Evolutionary conservation across 306 rosid species (phyloP), one percentile per base, ranked within the genome.

Genomic region (Prunus padus): DNA sequence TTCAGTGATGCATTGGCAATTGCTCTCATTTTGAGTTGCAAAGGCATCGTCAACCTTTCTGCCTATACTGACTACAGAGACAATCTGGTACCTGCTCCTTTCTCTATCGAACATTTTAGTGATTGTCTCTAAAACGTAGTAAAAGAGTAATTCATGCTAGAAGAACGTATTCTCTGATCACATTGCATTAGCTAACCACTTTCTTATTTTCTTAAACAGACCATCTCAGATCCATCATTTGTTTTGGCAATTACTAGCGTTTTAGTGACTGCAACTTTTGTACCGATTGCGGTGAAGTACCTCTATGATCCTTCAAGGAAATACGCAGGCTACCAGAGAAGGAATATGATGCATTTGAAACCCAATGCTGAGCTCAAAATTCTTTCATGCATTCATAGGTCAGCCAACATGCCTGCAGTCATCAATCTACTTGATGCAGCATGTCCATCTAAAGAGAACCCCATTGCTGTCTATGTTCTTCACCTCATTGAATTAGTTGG

Each of bases 401-500:
- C 52, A 8, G 69, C 64, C 61, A 81, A 87, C 30, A 67, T 89
- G 28, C 23, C 84, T 5, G 69, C 83, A 1, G 54, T 79, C 45
- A 77, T 59, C 37, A 76, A 85, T 25, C 49, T 83, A 45, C 65
- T 89, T 1, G 87, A 85, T 73, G 57, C 83, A 13, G 77, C 79
- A 15, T 73, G 78, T 69, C 89, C 93, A 55, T 20, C 88, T 22
- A 5, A 3, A 2, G 82, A 83, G 22, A n/a, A 56, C 6, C 88
- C 91, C 2, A 64, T 89, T 0, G 12, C 1, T 0, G 78, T 87
- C 19, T 82, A 83, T 20, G 93, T 54, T 5, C 20, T 89, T 71
- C 91, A 89, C 60, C 85, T 87, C 0, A 82, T 89, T 2, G 86
- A 87, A 77, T 83, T 85, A 0, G 80, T 87, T 20, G 93, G 93